Conservation (phyloP, 306 rosid genomes). For the Rosa rugosa region DNA sequence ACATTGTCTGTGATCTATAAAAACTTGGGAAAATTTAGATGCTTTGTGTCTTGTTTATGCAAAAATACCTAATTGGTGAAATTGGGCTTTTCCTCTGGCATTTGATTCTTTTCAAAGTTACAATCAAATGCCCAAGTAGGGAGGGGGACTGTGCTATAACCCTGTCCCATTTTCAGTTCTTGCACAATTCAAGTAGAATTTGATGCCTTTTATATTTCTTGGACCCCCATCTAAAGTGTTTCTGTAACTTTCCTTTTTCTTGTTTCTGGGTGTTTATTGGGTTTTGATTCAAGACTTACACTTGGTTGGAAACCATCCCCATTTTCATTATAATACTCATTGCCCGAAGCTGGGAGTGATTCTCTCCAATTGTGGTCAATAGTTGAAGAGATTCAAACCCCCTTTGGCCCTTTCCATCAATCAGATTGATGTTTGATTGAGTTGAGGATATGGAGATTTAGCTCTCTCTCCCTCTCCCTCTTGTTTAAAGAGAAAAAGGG, state of each 20-base stretch:
- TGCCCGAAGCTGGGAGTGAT: constrained; percentile 32
- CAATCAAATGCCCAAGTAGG: constrained; percentile 17
- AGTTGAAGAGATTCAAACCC: constrained; percentile 27
- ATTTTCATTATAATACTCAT: constrained; percentile 10
- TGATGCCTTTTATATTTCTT: constrained; percentile 43
- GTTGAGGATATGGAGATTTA: constrained; percentile 42
- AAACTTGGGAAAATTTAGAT: constrained; percentile 48
- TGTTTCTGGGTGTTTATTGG: constrained; percentile 22
- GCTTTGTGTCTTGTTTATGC: constrained; percentile 49
- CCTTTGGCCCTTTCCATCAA: constrained; percentile 26
- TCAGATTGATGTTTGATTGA: constrained; percentile 39
- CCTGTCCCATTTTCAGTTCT: constrained; percentile 43
- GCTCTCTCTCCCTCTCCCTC: constrained; percentile 23
- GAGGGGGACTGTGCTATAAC: constrained; percentile 31
- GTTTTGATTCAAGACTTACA: constrained; percentile 30
- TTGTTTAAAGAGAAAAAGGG: constrained; percentile 69
- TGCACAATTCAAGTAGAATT: constrained; percentile 49
- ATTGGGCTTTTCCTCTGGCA: constrained; percentile 36
- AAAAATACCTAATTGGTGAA: constrained; percentile 49
- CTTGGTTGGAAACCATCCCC: constrained; percentile 2
- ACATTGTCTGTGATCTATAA: constrained; percentile 50
- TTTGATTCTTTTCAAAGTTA: constrained; percentile 44
- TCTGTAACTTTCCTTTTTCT: constrained; percentile 21
- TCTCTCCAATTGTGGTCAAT: constrained; percentile 24
- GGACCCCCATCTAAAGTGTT: constrained; percentile 46